Base-by-base conservation (phyloP, 768 basidiomycete species). In the Auricularia cornea region DNA sequence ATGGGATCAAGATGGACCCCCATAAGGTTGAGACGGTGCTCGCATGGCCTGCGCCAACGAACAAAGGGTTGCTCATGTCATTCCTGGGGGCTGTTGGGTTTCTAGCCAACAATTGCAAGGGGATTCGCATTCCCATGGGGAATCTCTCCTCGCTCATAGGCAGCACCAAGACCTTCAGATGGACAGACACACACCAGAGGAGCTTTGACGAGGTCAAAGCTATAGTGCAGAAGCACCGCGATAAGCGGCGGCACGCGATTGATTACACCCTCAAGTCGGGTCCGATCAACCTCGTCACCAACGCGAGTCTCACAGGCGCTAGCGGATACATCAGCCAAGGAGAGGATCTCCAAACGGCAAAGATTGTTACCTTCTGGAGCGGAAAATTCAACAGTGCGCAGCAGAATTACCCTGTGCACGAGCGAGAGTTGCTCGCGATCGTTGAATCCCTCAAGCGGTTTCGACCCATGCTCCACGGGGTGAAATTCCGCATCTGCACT, bases 341-440 rank as follows among this genome's bases (percentile, higher is more conserved):
- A 2, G 26, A 56, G 2, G 61, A 62, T 16, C 12, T 30, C 16
- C 28, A 56, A 26, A 54, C 61, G 3, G 44, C 33, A 12, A n/a
- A 23, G 11, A 18, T 40, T 18, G 29, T 56, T 12, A 54, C 61
- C 14, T 62, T 62, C n/a, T 56, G 44, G 44, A 54, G 48, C 6
- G 52, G 52, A 20, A 62, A 62, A 32, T 62, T 62, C 51, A 62
- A 30, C 29, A 48, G 41, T 16, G 52, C 61, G 11, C 30, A 62
- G 32, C 48, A 33, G 12, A 76, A 77, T 60, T 80, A 79, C 60
- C 75, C 75, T 0, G 69, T 72, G 0, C 78, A 79, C 62, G 71
- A 80, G 60, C 74, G 77, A 62, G 77, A 80, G 65, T 60, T 79
- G 0, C 62, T 78, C 0, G 75, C 76, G 0, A 76, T 81, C 18